phyloP scores from a whole-genome alignment of 1,139 yeast genomes.

The Yamadazyma dushanensis region DNA sequence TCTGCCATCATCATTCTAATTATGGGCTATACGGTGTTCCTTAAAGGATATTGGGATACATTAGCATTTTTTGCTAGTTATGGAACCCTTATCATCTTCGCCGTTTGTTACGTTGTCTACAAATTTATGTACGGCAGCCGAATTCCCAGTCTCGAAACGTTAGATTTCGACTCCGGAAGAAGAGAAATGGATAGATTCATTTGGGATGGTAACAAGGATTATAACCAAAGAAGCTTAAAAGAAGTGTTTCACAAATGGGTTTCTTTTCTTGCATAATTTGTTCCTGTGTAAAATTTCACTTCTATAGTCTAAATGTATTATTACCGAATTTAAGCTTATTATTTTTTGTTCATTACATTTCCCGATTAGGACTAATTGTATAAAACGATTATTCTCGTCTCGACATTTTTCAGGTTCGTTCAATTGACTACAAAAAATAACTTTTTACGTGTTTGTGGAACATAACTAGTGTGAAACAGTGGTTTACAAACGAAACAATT shows the following conservation, averaged over 20 bases:
- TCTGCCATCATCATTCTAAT: slow-evolving; percentile 55
- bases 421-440: neutral
- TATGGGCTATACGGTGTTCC: slow-evolving; percentile 71
- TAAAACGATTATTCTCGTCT: slow-evolving; percentile 1
- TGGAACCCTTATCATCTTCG: slow-evolving; percentile 60
- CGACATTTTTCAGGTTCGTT: slow-evolving; percentile 1
- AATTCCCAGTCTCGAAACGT: slow-evolving; percentile 58
- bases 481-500: neutral
- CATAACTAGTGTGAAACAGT: neutral
- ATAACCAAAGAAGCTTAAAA: slow-evolving; percentile 34
- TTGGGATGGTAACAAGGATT: slow-evolving; percentile 65
- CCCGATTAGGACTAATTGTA: slow-evolving; percentile 16
- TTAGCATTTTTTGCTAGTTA: slow-evolving; percentile 67
- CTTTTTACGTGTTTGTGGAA: neutral
- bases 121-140: slow-evolving; percentile 56
- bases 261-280: slow-evolving; percentile 34
- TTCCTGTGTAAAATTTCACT: neutral
- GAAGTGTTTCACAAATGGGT: slow-evolving; percentile 37
- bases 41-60: slow-evolving; percentile 61
- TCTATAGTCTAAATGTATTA: neutral
- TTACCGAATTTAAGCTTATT: neutral
- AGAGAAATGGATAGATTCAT: slow-evolving; percentile 69
- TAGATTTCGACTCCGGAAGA: slow-evolving; percentile 79
- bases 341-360: slow-evolving; percentile 11
- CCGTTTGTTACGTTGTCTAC: slow-evolving; percentile 55